phyloP scores from a whole-genome alignment of 495 filamentous ascomycete genomes.

The Rusavskia elegans region DNA sequence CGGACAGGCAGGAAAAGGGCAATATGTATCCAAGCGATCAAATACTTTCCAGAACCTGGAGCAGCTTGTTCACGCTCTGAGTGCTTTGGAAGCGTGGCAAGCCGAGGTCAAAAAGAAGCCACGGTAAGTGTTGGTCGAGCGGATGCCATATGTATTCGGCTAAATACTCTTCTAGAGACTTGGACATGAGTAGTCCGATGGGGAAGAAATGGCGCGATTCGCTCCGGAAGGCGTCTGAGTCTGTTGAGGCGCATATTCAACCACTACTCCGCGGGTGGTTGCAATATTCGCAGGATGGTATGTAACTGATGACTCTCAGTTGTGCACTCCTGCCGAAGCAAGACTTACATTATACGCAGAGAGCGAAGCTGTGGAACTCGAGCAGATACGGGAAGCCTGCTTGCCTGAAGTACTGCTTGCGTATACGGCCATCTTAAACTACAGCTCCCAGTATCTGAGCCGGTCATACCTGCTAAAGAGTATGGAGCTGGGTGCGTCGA shows the following conservation, averaged over 20 bases:
- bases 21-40: conserved; percentile 32
- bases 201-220: conserved; percentile 20
- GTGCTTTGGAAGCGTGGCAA: conserved; percentile 46
- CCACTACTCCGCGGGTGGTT: conserved; percentile 28
- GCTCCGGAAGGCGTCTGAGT: conserved; percentile 20
- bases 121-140: conserved; percentile 18
- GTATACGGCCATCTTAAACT: conserved; percentile 61
- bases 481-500: conserved; percentile 58
- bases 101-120: conserved; percentile 22
- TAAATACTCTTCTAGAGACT: background rate
- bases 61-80: conserved; percentile 46
- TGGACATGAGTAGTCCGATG: conserved; percentile 19
- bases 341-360: conserved; percentile 15
- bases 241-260: conserved; percentile 20
- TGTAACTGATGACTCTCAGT: conserved; percentile 6
- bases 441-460: conserved; percentile 43
- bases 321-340: background rate
- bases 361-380: conserved; percentile 25
- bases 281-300: conserved; percentile 20
- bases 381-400: conserved; percentile 51
- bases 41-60: conserved; percentile 61
- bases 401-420: conserved; percentile 68
- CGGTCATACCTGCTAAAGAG: conserved; percentile 53
- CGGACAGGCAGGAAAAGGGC: background rate
- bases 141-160: background rate